These are phyloP conservation scores for Apiotrichum montevideense DNA, from an alignment of 1,284 basidiomycete genomes.

Conservation along the genomic window DNA sequence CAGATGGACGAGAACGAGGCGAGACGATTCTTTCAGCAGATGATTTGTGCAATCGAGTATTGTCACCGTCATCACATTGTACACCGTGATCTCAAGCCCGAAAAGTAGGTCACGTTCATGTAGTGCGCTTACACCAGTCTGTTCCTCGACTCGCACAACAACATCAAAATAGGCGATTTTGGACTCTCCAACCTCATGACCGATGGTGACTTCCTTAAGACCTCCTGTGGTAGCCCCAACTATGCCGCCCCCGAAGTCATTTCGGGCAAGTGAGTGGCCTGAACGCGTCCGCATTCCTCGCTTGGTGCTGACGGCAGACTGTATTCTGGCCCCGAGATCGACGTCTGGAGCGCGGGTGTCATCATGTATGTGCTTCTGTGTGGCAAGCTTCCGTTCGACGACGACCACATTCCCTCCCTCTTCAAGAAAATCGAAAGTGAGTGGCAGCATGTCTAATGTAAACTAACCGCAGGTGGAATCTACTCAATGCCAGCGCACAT, in stretches of 20 bases:
- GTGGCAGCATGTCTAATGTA: conserved; percentile 18
- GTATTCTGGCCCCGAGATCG: conserved; percentile 92
- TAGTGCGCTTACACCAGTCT: conserved; percentile 35
- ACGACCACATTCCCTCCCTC: conserved; percentile 82
- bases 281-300: background rate
- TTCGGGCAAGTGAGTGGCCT: conserved; percentile 58
- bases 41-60: conserved; percentile 92
- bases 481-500: conserved; percentile 77
- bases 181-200: conserved; percentile 89
- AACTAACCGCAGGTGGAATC: conserved; percentile 49
- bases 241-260: conserved; percentile 96
- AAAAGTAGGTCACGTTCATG: conserved; percentile 55
- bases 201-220: conserved; percentile 90
- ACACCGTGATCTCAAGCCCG: conserved; percentile 91
- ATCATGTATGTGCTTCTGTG: conserved; percentile 94
- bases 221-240: conserved; percentile 91
- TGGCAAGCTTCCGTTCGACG: conserved; percentile 87
- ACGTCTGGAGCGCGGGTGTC: conserved; percentile 95
- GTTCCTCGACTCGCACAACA: conserved; percentile 51
- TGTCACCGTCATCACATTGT: conserved; percentile 91
- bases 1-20: conserved; percentile 79
- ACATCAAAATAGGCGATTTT: conserved; percentile 92
- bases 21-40: conserved; percentile 89
- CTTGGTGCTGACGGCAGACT: conserved; percentile 46
- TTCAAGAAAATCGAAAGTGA: conserved; percentile 88